phyloP scores from a whole-genome alignment of 139 green algal genomes.

The Chlorella sp. region DNA sequence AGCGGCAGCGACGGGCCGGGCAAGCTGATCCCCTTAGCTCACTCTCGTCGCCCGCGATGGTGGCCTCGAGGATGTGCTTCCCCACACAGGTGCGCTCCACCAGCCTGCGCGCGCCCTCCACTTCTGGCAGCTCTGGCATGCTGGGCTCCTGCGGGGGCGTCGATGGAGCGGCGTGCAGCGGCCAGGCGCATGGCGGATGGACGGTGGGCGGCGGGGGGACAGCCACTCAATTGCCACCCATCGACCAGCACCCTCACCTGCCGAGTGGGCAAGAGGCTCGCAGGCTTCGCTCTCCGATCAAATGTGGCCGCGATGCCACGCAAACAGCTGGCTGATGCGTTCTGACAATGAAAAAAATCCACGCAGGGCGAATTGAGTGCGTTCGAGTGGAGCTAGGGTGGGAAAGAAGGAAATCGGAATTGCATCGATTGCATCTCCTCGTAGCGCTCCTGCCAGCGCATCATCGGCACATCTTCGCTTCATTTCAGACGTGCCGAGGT shows the following conservation, averaged over 20 bases:
- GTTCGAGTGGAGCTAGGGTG: no score
- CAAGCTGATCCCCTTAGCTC: no score
- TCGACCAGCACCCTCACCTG: neutral
- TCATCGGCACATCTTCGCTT: no score
- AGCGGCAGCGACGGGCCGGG: no score
- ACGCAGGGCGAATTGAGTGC: no score
- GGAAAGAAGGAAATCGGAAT: no score
- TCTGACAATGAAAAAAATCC: no score
- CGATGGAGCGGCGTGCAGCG: neutral
- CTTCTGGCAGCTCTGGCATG: constrained; percentile 83
- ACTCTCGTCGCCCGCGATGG: constrained; percentile 49
- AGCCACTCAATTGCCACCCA: neutral
- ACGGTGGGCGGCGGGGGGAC: neutral
- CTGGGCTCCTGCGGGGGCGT: neutral
- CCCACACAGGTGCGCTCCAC: constrained; percentile 39
- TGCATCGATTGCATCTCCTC: no score
- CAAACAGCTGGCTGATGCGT: no score
- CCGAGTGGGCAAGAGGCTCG: neutral
- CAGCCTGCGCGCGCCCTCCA: constrained; percentile 67
- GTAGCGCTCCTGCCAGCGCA: no score
- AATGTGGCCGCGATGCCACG: neutral
- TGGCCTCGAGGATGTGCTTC: constrained; percentile 39
- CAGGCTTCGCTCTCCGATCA: neutral
- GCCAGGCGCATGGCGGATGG: neutral
- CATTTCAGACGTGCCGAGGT: no score